A percentile compares a stretch with the other conserved stretches of the same genome.
These are phyloP conservation scores for Colletotrichum cordylinicola DNA, from an alignment of 2,329 filamentous ascomycete genomes.

Conservation along the genomic window DNA sequence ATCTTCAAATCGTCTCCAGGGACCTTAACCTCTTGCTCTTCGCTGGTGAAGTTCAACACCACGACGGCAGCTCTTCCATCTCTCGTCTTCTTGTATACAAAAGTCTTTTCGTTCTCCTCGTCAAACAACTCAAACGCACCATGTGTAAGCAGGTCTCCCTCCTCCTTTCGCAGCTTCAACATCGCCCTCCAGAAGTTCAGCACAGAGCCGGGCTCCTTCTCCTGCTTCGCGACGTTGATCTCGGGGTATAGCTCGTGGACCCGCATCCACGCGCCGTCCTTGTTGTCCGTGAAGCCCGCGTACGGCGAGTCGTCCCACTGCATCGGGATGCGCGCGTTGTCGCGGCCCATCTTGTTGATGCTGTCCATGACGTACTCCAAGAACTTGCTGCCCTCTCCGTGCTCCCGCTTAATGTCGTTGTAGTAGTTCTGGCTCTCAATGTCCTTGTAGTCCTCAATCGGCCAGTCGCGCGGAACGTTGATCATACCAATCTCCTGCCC, in stretches of 20 bases:
- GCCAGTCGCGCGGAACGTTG: slow-evolving; percentile 55
- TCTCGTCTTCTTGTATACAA: slow-evolving; percentile 48
- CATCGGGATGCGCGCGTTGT: slow-evolving; percentile 73
- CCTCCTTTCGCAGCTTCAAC: slow-evolving; percentile 58
- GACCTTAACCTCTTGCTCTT: slow-evolving; percentile 30
- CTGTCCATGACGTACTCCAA: slow-evolving; percentile 53
- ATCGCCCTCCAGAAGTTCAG: slow-evolving; percentile 66
- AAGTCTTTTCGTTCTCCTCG: slow-evolving; percentile 47
- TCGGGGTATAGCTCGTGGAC: slow-evolving; percentile 61
- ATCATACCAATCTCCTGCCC: slow-evolving; percentile 65
- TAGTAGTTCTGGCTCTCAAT: slow-evolving; percentile 57
- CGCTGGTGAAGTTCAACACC: slow-evolving; percentile 42
- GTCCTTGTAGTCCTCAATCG: slow-evolving; percentile 52
- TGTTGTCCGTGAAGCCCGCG: slow-evolving; percentile 64
- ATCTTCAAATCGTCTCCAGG: slow-evolving; percentile 25
- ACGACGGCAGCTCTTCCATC: slow-evolving; percentile 34
- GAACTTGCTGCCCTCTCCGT: slow-evolving; percentile 44
- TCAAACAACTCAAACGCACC: slow-evolving; percentile 62
- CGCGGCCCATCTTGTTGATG: slow-evolving; percentile 65
- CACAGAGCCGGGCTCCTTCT: slow-evolving; percentile 50
- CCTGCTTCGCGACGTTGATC: slow-evolving; percentile 62
- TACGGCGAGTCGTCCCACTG: slow-evolving; percentile 64
- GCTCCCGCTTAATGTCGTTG: slow-evolving; percentile 47
- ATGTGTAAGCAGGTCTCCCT: slow-evolving; percentile 65
- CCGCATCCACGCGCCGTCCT: slow-evolving; percentile 59